Percentiles rank a stretch among this genome's conserved stretches.
These are phyloP conservation scores for Fusarium austroafricanum DNA, from an alignment of 2,329 filamentous ascomycete genomes.

Conservation along the genomic window DNA sequence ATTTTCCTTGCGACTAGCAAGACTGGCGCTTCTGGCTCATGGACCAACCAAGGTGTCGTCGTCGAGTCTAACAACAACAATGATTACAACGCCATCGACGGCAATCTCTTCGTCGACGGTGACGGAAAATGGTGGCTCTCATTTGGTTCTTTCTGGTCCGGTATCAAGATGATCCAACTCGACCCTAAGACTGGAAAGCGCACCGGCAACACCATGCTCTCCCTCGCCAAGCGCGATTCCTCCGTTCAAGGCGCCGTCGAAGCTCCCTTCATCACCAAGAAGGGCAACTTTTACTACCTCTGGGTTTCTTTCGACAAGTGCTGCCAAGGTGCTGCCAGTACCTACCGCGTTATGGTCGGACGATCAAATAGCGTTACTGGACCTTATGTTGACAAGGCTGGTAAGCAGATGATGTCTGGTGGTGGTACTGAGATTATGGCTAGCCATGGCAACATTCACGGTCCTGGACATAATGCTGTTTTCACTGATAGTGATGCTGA, in stretches of 20 bases:
- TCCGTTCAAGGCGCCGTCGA: constrained; percentile 43
- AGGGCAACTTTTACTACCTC: constrained; percentile 49
- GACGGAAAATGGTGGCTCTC: constrained; percentile 49
- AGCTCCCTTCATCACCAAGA: constrained; percentile 47
- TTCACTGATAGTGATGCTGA: constrained; percentile 49
- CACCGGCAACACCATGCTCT: constrained; percentile 35
- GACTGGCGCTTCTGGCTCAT: constrained; percentile 47
- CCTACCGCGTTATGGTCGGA: constrained; percentile 50
- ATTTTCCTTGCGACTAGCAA: constrained; percentile 49
- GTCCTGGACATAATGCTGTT: constrained; percentile 49
- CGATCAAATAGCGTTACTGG: constrained; percentile 47
- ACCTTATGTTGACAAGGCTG: constrained; percentile 45
- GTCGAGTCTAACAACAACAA: constrained; percentile 40
- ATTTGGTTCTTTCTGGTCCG: constrained; percentile 50
- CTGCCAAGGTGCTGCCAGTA: constrained; percentile 47
- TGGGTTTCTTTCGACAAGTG: constrained; percentile 50
- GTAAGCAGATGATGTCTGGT: constrained; percentile 44
- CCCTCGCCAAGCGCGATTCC: constrained; percentile 40
- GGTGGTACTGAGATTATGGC: constrained; percentile 49
- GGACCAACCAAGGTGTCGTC: constrained; percentile 47
- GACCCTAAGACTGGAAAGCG: constrained; percentile 45
- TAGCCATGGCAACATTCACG: constrained; percentile 46
- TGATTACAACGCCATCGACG: constrained; percentile 49
- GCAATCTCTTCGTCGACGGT: constrained; percentile 46
- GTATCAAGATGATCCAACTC: constrained; percentile 47